phyloP scores from a whole-genome alignment of 768 basidiomycete genomes.

The Russula brevipes region DNA sequence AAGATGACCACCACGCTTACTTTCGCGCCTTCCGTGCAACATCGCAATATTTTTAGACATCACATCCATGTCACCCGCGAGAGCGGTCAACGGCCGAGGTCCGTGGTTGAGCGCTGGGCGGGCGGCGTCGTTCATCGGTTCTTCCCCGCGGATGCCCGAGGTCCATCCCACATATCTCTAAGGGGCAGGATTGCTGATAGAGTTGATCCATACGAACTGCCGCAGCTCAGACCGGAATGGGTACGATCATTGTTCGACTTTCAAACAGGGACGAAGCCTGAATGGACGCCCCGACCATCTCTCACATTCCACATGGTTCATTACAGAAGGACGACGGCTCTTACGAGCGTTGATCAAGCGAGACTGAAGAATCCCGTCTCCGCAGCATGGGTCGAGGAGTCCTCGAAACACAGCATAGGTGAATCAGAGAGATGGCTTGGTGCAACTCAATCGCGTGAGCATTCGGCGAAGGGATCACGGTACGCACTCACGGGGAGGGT shows the following conservation, averaged over 20 bases:
- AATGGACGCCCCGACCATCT: background rate
- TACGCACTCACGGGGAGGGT: too few relatives aligned
- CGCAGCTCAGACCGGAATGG: background rate
- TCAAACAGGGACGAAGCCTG: background rate
- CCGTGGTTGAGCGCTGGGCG: conserved; percentile 5
- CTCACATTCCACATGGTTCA: background rate
- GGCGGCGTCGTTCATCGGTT: background rate
- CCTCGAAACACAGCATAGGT: too few relatives aligned
- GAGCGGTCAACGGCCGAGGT: background rate
- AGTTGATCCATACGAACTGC: background rate
- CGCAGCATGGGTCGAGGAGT: too few relatives aligned
- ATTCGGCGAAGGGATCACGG: background rate
- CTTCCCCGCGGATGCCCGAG: background rate
- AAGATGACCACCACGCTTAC: background rate
- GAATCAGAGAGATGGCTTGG: background rate
- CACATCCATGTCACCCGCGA: background rate
- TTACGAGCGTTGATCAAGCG: background rate
- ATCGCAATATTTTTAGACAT: background rate
- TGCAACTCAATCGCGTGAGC: background rate
- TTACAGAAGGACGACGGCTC: background rate
- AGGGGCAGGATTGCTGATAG: background rate
- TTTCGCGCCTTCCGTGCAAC: background rate
- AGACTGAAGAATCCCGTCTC: background rate
- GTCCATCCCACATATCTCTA: background rate
- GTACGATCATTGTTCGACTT: background rate